These are phyloP conservation scores for Diaporthe sp. DNA, from an alignment of 2,329 filamentous ascomycete genomes.

Conservation along the genomic window DNA sequence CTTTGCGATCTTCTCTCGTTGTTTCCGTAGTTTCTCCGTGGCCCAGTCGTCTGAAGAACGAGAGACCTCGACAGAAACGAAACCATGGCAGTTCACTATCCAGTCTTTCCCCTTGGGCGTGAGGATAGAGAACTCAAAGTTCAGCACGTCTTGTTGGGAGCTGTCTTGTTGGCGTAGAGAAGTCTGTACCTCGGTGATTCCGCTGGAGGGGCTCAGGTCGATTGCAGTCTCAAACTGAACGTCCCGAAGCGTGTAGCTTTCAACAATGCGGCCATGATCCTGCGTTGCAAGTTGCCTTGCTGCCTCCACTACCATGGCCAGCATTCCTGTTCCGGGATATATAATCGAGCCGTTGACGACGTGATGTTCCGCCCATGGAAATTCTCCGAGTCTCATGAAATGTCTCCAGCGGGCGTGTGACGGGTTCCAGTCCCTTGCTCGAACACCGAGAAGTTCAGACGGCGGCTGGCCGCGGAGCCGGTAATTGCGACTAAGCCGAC, in stretches of 20 bases:
- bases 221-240: neutral
- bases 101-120: neutral
- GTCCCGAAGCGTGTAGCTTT: neutral
- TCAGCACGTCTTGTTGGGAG: neutral
- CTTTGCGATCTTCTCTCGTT: neutral
- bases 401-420: neutral
- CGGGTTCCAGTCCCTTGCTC: neutral
- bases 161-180: neutral
- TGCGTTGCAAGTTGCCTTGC: neutral
- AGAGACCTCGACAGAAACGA: neutral
- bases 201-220: neutral
- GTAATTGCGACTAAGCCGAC: neutral
- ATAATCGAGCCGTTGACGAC: neutral
- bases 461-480: neutral
- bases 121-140: neutral
- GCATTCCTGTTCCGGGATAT: conserved; percentile 17
- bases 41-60: neutral
- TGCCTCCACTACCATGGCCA: conserved; percentile 22
- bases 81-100: neutral
- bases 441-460: conserved; percentile 10
- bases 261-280: no score
- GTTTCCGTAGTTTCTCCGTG: neutral
- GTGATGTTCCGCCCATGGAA: conserved; percentile 8
- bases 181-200: neutral
- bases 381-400: neutral